phyloP scores from a whole-genome alignment of 2,329 filamentous ascomycete genomes.

The Trichoderma gracile region DNA sequence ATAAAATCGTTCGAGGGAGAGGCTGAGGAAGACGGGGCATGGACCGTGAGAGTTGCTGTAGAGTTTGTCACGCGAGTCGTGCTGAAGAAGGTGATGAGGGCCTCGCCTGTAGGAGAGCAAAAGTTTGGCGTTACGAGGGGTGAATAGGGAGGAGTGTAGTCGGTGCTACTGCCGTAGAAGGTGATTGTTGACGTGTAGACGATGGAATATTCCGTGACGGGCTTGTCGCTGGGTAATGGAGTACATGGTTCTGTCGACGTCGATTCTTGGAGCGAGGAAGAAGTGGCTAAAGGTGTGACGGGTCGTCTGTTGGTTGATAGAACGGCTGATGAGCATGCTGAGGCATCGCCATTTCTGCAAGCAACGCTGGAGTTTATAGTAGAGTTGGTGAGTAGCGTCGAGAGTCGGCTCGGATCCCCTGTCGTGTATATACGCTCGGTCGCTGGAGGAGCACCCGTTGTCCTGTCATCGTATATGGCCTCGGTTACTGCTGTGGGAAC shows the following conservation, averaged over 20 bases:
- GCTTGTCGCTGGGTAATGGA: slow-evolving; percentile 34
- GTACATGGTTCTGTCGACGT: slow-evolving; percentile 38
- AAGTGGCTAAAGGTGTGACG: background rate
- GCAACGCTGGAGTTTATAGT: background rate
- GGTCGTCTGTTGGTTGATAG: background rate
- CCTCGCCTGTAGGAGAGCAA: slow-evolving; percentile 35
- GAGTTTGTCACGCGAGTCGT: slow-evolving; percentile 22
- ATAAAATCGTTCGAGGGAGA: background rate
- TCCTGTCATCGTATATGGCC: background rate
- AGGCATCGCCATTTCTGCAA: background rate
- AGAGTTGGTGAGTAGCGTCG: background rate
- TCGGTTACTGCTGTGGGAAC: background rate
- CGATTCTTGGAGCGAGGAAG: slow-evolving; percentile 15
- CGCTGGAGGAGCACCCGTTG: background rate
- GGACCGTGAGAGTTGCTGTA: slow-evolving; percentile 4
- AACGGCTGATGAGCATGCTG: background rate
- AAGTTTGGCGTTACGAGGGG: slow-evolving; percentile 43
- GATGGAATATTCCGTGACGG: slow-evolving; percentile 46
- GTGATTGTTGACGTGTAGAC: slow-evolving; percentile 54
- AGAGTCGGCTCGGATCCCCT: background rate
- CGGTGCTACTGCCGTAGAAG: slow-evolving; percentile 46
- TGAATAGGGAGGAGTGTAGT: slow-evolving; percentile 51
- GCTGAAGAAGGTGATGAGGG: slow-evolving; percentile 8
- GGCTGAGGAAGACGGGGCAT: background rate
- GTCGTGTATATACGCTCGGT: background rate